phyloP scores from a whole-genome alignment of 805 yeast species.

The Kregervanrija fluxuum region DNA sequence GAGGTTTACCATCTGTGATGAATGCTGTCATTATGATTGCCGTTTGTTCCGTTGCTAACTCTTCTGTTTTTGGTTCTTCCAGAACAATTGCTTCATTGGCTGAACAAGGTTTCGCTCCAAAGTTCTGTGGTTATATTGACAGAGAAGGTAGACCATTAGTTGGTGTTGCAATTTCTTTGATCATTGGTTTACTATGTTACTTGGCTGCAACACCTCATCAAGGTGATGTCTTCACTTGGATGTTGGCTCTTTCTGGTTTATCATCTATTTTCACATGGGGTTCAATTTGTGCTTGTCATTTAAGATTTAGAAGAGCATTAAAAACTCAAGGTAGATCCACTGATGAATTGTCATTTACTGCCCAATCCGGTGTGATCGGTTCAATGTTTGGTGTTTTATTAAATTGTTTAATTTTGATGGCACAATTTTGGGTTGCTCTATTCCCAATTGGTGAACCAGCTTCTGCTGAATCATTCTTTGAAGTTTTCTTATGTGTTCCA shows the following conservation, averaged over 20 bases:
- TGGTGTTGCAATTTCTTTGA: constrained; percentile 49
- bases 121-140: constrained; percentile 58
- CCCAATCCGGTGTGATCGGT: constrained; percentile 62
- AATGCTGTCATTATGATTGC: constrained; percentile 67
- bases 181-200: constrained; percentile 51
- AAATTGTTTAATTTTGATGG: constrained; percentile 51
- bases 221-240: constrained; percentile 58
- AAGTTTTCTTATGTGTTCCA: constrained; percentile 55
- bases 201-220: constrained; percentile 51
- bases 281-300: constrained; percentile 56
- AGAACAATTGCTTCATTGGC: constrained; percentile 63
- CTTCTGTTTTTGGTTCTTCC: constrained; percentile 65
- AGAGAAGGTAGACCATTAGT: constrained; percentile 68
- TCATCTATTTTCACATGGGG: constrained; percentile 75
- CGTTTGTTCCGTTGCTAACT: constrained; percentile 67
- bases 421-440: constrained; percentile 77
- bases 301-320: constrained; percentile 64
- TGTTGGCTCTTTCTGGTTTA: constrained; percentile 68
- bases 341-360: constrained; percentile 56
- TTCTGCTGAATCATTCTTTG: constrained; percentile 51
- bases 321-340: constrained; percentile 54
- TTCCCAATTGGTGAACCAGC: constrained; percentile 54
- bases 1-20: constrained; percentile 60
- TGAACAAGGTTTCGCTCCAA: constrained; percentile 62
- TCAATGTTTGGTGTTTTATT: constrained; percentile 52